Conservation (phyloP, 345 rosid species). For the Eucalyptus tenuipes region DNA sequence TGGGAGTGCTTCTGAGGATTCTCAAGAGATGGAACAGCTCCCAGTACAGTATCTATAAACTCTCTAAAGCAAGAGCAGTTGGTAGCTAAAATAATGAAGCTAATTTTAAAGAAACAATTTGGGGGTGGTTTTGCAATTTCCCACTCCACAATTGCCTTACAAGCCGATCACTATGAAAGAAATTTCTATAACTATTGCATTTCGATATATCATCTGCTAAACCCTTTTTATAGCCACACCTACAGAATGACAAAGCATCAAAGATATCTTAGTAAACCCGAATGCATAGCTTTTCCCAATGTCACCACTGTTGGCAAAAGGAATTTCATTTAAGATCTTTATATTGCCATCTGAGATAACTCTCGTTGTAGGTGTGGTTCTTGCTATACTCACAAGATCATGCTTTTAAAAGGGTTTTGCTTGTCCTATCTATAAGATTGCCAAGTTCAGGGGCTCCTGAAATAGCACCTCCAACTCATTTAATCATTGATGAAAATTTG, state of each 20-base stretch:
- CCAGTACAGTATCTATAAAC: neutral
- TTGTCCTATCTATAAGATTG: neutral
- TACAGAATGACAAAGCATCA: neutral
- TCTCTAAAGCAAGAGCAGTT: neutral
- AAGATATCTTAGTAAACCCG: neutral
- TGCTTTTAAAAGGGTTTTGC: neutral
- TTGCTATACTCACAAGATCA: neutral
- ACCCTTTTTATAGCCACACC: neutral
- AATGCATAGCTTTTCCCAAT: neutral
- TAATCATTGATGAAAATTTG: neutral
- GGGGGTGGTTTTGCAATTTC: neutral
- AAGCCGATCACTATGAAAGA: neutral
- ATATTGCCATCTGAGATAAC: neutral
- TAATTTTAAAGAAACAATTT: neutral
- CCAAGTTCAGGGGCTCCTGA: neutral
- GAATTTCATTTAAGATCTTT: neutral
- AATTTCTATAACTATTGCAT: neutral
- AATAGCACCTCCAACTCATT: neutral
- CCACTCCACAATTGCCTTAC: neutral
- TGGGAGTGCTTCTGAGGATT: neutral
- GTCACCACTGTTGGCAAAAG: neutral
- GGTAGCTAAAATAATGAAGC: neutral
- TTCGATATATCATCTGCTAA: neutral
- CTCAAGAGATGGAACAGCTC: neutral
- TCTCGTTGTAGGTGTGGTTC: neutral